phyloP scores from a whole-genome alignment of 2,329 filamentous ascomycete species.

The Xylariaceae sp. region DNA sequence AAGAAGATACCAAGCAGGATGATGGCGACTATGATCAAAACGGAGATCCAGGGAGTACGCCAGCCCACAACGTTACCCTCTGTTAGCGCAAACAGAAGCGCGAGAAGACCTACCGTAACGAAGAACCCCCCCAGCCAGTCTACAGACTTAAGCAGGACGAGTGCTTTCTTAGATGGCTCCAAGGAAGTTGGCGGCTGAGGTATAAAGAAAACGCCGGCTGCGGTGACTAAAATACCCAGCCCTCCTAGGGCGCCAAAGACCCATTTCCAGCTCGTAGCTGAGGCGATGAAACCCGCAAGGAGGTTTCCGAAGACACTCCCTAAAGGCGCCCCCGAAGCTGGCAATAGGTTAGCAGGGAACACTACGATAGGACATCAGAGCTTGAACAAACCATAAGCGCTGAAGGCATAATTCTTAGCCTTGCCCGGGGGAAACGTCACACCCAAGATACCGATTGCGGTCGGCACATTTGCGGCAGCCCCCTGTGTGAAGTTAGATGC shows the following conservation, averaged over 20 bases:
- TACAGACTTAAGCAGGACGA: slow-evolving; percentile 53
- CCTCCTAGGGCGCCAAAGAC: slow-evolving; percentile 71
- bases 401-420: slow-evolving; percentile 75
- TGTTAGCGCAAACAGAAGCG: slow-evolving; percentile 70
- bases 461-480: slow-evolving; percentile 73
- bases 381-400: slow-evolving; percentile 58
- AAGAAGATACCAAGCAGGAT: slow-evolving; percentile 63
- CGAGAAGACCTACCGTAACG: slow-evolving; percentile 67
- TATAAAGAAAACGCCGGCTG: slow-evolving; percentile 65
- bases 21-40: slow-evolving; percentile 64
- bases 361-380: not conserved
- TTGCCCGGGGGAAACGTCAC: slow-evolving; percentile 71
- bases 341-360: slow-evolving; percentile 2
- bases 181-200: slow-evolving; percentile 54
- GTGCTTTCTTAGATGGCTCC: slow-evolving; percentile 32
- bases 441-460: slow-evolving; percentile 73
- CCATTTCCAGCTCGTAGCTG: slow-evolving; percentile 71
- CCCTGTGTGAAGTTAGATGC: slow-evolving; percentile 50
- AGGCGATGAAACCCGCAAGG: slow-evolving; percentile 66
- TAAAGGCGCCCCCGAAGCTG: slow-evolving; percentile 68
- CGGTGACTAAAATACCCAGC: slow-evolving; percentile 62
- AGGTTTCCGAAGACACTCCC: slow-evolving; percentile 71
- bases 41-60: slow-evolving; percentile 66
- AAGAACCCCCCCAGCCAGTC: slow-evolving; percentile 72
- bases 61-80: slow-evolving; percentile 75